phyloP scores from a whole-genome alignment of 2,329 filamentous ascomycete genomes.

The Paecilomyces niveus region DNA sequence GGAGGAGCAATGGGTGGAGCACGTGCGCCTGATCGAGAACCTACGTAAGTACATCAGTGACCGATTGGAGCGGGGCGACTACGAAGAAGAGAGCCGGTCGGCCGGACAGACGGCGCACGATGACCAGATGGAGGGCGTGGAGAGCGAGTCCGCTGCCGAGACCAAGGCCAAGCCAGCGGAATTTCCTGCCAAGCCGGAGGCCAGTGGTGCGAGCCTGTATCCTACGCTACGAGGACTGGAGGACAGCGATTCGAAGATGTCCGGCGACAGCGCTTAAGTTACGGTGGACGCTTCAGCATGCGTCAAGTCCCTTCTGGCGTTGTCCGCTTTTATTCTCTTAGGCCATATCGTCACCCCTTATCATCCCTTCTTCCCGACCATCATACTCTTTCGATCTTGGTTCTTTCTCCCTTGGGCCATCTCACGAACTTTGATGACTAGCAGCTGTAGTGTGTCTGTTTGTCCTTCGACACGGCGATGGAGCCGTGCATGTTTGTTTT shows the following conservation, averaged over 20 bases:
- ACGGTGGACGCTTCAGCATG: neutral
- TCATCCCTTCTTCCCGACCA: neutral
- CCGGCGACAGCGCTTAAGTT: conserved; percentile 1
- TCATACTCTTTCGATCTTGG: neutral
- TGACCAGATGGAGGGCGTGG: conserved; percentile 12
- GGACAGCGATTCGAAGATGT: conserved; percentile 13
- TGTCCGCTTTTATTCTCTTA: neutral
- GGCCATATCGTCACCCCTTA: neutral
- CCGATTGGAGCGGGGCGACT: conserved; percentile 48
- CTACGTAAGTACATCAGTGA: conserved; percentile 52
- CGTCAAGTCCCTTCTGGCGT: neutral
- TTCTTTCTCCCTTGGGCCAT: neutral
- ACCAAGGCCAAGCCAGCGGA: neutral
- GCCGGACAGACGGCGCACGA: conserved; percentile 11
- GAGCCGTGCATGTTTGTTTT: neutral
- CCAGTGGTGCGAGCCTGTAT: conserved; percentile 11
- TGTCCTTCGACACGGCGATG: neutral
- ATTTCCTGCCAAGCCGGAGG: conserved; percentile 1
- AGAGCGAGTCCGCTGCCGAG: conserved; percentile 1
- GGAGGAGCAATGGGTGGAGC: conserved; percentile 56
- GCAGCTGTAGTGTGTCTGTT: neutral
- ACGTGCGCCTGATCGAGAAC: conserved; percentile 57
- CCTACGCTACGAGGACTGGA: conserved; percentile 13
- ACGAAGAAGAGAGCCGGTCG: conserved; percentile 19
- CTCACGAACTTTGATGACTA: neutral